Percentiles rank a stretch among this genome's conserved stretches.
Conservation (phyloP, 106 monocot genomes). For the Dendrobium chrysotoxum region DNA sequence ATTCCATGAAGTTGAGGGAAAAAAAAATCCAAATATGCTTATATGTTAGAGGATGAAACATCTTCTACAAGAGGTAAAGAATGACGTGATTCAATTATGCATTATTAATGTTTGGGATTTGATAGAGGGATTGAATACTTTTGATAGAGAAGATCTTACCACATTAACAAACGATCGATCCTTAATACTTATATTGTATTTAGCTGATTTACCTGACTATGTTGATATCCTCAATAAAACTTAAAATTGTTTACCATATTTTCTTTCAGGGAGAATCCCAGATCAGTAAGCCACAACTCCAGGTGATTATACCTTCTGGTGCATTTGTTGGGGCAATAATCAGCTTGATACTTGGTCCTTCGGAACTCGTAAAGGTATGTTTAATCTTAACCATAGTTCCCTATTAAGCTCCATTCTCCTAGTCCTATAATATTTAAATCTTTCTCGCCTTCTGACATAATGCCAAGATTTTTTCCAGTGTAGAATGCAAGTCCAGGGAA, state of each 20-base stretch:
- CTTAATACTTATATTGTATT: not conserved
- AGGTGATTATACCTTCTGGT: slow-evolving; percentile 85
- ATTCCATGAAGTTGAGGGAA: too few relatives aligned
- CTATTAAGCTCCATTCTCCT: not conserved
- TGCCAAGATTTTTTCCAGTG: slow-evolving; percentile 60
- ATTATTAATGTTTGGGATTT: too few relatives aligned
- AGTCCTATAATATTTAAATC: not conserved
- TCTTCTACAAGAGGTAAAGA: too few relatives aligned
- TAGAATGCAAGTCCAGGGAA: slow-evolving; percentile 98
- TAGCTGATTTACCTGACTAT: not conserved
- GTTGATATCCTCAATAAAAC: not conserved
- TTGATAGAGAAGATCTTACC: too few relatives aligned
- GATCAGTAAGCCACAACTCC: slow-evolving; percentile 54
- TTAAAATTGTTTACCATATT: not conserved
- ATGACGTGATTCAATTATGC: too few relatives aligned
- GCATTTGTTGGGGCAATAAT: slow-evolving; percentile 78
- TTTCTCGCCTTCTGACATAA: slow-evolving; percentile 15
- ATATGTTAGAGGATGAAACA: too few relatives aligned
- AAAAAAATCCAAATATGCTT: too few relatives aligned
- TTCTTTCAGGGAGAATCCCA: slow-evolving; percentile 43
- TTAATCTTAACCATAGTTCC: not conserved
- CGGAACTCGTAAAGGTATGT: slow-evolving; percentile 83
- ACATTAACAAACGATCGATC: too few relatives aligned
- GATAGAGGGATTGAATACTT: too few relatives aligned
- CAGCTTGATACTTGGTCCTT: slow-evolving; percentile 71